Conservation (phyloP, 352 stramenopile species). For the Pythium coloratum region DNA sequence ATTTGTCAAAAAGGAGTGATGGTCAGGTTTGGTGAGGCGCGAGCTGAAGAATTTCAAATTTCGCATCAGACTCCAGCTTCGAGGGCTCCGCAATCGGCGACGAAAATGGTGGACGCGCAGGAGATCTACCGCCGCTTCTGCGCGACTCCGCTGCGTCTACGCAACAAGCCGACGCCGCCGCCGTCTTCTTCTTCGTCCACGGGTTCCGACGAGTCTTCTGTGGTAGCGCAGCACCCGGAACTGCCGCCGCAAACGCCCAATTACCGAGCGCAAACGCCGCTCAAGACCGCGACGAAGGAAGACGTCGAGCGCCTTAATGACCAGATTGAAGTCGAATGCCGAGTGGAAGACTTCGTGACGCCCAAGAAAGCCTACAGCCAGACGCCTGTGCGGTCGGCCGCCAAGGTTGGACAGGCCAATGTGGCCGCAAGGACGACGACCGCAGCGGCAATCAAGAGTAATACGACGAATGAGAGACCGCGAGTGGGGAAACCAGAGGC, state of each 20-base stretch:
- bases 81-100: background rate
- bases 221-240: background rate
- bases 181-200: constrained; percentile 1
- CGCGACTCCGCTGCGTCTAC: constrained; percentile 24
- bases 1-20: constrained; percentile 1
- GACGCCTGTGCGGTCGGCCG: background rate
- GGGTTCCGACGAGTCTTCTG: constrained; percentile 2
- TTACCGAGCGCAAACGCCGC: background rate
- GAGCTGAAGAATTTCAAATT: constrained; percentile 22
- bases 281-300: background rate
- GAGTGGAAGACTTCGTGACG: constrained; percentile 2
- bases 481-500: background rate
- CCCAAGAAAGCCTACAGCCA: background rate
- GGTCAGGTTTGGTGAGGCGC: background rate
- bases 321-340: constrained; percentile 20
- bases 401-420: background rate
- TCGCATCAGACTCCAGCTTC: constrained; percentile 4
- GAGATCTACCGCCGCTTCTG: constrained; percentile 30
- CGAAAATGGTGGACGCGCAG: constrained; percentile 24
- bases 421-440: background rate
- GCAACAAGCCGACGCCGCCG: constrained; percentile 6
- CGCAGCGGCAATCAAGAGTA: background rate
- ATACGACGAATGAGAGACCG: background rate
- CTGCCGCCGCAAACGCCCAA: background rate
- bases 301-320: constrained; percentile 15